These are phyloP conservation scores for Candida piceae DNA, from an alignment of 805 yeast species.

Conservation along the genomic window DNA sequence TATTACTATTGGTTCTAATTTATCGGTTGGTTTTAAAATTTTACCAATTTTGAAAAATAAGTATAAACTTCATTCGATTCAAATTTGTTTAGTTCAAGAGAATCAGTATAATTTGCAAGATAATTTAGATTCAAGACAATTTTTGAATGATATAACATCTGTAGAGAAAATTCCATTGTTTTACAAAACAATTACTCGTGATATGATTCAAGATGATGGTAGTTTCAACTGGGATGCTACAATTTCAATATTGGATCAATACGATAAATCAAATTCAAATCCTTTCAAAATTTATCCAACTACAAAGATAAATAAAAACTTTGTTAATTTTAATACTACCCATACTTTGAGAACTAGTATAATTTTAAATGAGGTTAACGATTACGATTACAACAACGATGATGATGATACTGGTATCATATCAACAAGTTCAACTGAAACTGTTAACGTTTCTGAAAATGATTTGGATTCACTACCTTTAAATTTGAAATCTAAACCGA, in stretches of 20 bases:
- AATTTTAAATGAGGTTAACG: constrained; percentile 3
- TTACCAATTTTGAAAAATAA: constrained; percentile 18
- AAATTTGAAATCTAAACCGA: not conserved
- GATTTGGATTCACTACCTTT: not conserved
- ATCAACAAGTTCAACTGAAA: constrained; percentile 5
- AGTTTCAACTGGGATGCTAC: constrained; percentile 4
- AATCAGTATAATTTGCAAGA: constrained; percentile 9
- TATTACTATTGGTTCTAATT: constrained; percentile 14
- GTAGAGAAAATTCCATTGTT: constrained; percentile 17
- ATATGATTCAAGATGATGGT: constrained; percentile 4
- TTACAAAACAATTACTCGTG: constrained; percentile 1
- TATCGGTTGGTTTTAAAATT: constrained; percentile 16
- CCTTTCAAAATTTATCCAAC: constrained; percentile 18
- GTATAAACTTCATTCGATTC: constrained; percentile 20
- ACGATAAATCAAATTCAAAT: constrained; percentile 3
- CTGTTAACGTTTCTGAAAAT: constrained; percentile 3
- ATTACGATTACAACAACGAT: no score
- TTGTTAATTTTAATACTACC: constrained; percentile 16
- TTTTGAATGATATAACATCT: constrained; percentile 6
- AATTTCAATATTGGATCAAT: constrained; percentile 5
- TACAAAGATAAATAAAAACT: constrained; percentile 8
- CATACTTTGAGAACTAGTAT: constrained; percentile 18
- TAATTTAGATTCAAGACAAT: no score
- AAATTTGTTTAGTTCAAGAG: constrained; percentile 20
- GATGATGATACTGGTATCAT: constrained; percentile 1